Evolutionary conservation across 805 yeast genomes (phyloP), one percentile per base, ranked within the genome.

Genomic region (Candida boidinii): DNA sequence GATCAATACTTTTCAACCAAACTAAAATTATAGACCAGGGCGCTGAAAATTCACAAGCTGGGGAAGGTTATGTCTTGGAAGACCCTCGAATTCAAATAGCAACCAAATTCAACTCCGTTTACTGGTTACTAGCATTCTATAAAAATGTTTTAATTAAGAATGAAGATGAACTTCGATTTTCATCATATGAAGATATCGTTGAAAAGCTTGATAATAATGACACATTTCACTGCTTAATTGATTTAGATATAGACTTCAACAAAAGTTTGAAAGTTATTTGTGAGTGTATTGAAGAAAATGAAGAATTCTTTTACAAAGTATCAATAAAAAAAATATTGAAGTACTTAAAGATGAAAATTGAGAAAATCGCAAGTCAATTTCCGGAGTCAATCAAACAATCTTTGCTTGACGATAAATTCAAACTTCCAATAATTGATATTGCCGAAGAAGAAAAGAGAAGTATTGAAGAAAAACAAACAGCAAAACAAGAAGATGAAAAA

Each of bases 261-360:
- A 19, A 20, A 0, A 39, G 55, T 4, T 39, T 75, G 20, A 35
- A 34, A 0, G 34, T 39, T n/a, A 56, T 69, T 7, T 54, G 67
- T 29, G 73, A 68, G 20, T 37, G 43, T 2, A 51, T 65, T 3
- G 55, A 49, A 17, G 76, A 68, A 35, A 64, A 58, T 13, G 74
- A 60, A 19, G 71, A 66, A 28, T 28, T 35, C 2, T 71, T 66
- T 38, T 69, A 56, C 50, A 72, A 66, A 44, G 62, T 68, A 20
- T 62, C 72, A 2, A 36, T 51, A 3, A 45, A 42, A 2, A 67
- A 60, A 35, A 61, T 70, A 3, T 36, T 62, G 2, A 35, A 39
- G 1, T 70, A 53, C 40, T 45, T 79, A 7, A 48, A 58, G 11
- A 27, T 16, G 0, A 73, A 64, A 39, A 60, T 72, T 2, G 39